phyloP scores from a whole-genome alignment of 1,139 yeast genomes.

The Hanseniaspora uvarum region DNA sequence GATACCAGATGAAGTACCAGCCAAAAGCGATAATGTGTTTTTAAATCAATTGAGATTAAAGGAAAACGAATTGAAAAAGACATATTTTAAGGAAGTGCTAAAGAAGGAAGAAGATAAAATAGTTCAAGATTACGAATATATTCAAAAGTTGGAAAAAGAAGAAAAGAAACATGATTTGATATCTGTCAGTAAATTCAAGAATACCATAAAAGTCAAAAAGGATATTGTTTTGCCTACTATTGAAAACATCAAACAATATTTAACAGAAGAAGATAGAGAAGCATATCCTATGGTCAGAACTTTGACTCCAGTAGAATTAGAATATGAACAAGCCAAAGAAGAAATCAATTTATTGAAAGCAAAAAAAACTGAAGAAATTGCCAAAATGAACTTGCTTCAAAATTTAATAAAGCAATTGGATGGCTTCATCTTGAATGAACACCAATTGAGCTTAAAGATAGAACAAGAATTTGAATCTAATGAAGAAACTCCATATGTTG shows the following conservation, averaged over 20 bases:
- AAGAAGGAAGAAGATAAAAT: constrained; percentile 3
- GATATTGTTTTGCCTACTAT: constrained; percentile 68
- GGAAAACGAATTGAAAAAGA: constrained; percentile 30
- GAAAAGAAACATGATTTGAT: constrained; percentile 18
- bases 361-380: constrained; percentile 38
- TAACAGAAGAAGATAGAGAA: background rate
- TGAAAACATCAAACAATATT: constrained; percentile 39
- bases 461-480: constrained; percentile 29
- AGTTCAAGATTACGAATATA: background rate
- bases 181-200: constrained; percentile 20
- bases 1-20: constrained; percentile 29
- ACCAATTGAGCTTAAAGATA: constrained; percentile 29
- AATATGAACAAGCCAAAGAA: constrained; percentile 35
- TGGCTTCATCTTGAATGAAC: constrained; percentile 33
- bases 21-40: constrained; percentile 26
- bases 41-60: constrained; percentile 24
- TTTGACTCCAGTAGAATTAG: constrained; percentile 58
- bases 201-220: background rate
- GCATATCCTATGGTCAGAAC: constrained; percentile 49
- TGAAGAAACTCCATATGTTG: background rate
- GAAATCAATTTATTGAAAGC: constrained; percentile 30
- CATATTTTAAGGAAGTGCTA: constrained; percentile 28
- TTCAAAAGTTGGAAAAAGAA: background rate
- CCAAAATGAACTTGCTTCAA: constrained; percentile 44
- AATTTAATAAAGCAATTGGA: constrained; percentile 60